These are phyloP conservation scores for Citrus mangshanensis DNA, from an alignment of 345 rosid species.

Conservation along the genomic window DNA sequence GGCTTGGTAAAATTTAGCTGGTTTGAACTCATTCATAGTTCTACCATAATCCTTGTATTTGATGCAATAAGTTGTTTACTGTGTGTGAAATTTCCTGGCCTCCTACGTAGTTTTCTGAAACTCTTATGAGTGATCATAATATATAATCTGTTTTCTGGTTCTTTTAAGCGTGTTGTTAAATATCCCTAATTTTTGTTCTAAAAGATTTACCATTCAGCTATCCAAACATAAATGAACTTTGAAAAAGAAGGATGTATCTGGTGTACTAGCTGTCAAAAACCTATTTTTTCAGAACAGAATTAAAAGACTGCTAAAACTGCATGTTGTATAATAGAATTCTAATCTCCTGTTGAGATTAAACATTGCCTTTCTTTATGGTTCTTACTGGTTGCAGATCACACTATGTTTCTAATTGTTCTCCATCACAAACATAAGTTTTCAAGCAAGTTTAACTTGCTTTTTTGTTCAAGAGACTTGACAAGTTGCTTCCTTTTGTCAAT, in stretches of 20 bases:
- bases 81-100: neutral
- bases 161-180: neutral
- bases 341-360: neutral
- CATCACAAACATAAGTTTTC: neutral
- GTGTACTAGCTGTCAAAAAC: neutral
- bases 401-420: neutral
- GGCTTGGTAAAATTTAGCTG: neutral
- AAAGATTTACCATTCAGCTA: neutral
- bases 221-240: neutral
- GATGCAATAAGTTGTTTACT: neutral
- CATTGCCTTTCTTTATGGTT: neutral
- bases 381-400: neutral
- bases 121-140: neutral
- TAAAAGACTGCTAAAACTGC: neutral
- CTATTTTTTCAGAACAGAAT: neutral
- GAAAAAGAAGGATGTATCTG: neutral
- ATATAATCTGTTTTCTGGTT: neutral
- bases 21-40: neutral
- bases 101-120: neutral
- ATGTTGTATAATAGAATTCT: neutral
- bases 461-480: conserved; percentile 7
- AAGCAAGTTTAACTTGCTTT: neutral
- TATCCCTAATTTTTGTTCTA: neutral
- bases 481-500: conserved; percentile 19
- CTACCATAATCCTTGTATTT: neutral